These are phyloP conservation scores for Paracorniculantispora psalliotae DNA, from an alignment of 2,329 filamentous ascomycete genomes.

Conservation along the genomic window DNA sequence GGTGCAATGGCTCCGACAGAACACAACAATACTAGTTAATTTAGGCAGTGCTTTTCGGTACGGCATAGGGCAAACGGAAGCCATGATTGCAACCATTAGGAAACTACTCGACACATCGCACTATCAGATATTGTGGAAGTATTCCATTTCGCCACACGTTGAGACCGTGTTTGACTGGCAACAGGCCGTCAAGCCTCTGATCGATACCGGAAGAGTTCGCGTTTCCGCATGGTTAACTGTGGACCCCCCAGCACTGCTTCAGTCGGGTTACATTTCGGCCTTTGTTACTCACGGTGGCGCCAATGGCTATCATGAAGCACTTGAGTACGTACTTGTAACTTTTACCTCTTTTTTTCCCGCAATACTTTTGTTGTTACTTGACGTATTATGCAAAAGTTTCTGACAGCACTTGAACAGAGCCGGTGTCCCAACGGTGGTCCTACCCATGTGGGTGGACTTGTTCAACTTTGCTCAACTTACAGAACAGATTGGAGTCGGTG, in stretches of 20 bases:
- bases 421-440: background rate
- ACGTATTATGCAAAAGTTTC: background rate
- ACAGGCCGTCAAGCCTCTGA: background rate
- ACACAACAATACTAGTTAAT: slow-evolving; percentile 22
- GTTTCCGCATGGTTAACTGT: background rate
- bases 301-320: background rate
- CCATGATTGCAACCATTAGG: slow-evolving; percentile 19
- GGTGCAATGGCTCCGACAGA: slow-evolving; percentile 16
- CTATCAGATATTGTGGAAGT: slow-evolving; percentile 25
- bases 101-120: slow-evolving; percentile 25
- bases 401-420: background rate
- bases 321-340: background rate
- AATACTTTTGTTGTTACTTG: background rate
- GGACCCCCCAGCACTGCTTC: background rate
- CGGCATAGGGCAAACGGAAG: slow-evolving; percentile 11
- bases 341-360: background rate
- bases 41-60: slow-evolving; percentile 21
- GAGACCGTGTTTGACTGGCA: slow-evolving; percentile 17
- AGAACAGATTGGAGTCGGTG: background rate
- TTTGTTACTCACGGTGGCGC: background rate
- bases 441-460: background rate
- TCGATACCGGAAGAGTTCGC: background rate
- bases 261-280: background rate
- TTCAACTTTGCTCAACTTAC: background rate
- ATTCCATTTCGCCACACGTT: background rate